Base-by-base conservation (phyloP, 1,284 basidiomycete species). In the Papiliotrema terrestris region DNA sequence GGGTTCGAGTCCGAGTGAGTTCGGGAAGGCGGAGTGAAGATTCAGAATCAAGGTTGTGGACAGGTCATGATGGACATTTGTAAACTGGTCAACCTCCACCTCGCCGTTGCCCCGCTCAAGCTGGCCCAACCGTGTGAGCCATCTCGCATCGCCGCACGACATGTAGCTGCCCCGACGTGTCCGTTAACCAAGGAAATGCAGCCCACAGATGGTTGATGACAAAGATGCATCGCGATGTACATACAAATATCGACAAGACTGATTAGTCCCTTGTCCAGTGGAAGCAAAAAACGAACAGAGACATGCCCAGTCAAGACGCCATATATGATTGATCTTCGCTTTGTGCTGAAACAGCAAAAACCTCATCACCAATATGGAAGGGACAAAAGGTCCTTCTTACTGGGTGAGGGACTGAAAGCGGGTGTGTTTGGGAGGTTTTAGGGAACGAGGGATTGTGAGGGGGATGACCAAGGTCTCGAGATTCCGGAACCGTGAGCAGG, bases 271-370 rank as follows among this genome's bases (percentile, higher is more conserved):
- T 38, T 57, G 57, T 60, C 61, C 66, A 65, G 68, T 69, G 57
- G 68, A 67, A 59, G 38, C 42, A 42, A 47, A 52, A 54, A 64
- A 50, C 56, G 58, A 61, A 63, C 59, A 56, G 60, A 59, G 66
- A 67, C 68, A 69, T 69, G 68, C 68, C 68, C 68, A 69, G 66
- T 67, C 60, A 54, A 57, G 68, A 66, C 62, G 61, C 58, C 42
- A 22, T 29, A 23, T 55, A 45, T 37, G 37, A 49, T 63, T 49
- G 23, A 48, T 68, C 59, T 68, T 48, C 67, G 67, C 67, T 68
- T 63, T 57, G 44, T 49, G 29, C 44, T 35, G 26, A 50, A 53
- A 52, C 41, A 35, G 53, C 37, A 45, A 38, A 47, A 58, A 56
- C 63, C 63, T 58, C 63, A 56, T 53, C 54, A 11, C 50, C 49